These are phyloP conservation scores for Aphanomyces invadans DNA, from an alignment of 352 stramenopile species.

Conservation along the genomic window DNA sequence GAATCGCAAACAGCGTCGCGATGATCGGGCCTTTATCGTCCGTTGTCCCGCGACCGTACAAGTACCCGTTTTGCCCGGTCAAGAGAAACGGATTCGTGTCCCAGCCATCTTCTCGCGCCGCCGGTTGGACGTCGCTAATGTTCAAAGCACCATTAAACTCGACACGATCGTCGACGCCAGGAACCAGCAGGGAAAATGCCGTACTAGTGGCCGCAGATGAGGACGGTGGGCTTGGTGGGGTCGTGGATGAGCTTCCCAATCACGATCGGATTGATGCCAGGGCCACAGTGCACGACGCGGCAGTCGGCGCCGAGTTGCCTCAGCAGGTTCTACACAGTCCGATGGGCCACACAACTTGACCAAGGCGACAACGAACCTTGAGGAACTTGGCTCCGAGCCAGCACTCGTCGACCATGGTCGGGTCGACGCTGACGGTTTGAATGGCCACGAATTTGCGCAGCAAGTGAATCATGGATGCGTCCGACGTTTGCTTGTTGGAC, in stretches of 20 bases:
- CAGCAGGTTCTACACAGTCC: slow-evolving; percentile 22
- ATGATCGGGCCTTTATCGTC: slow-evolving; percentile 67
- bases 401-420: slow-evolving; percentile 17
- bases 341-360: too few relatives aligned
- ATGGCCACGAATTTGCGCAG: slow-evolving; percentile 21
- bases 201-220: slow-evolving; percentile 26
- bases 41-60: slow-evolving; percentile 52
- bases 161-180: neutral
- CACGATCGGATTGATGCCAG: slow-evolving; percentile 23
- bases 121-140: slow-evolving; percentile 62
- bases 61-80: slow-evolving; percentile 52
- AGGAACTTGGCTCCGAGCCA: slow-evolving; percentile 24
- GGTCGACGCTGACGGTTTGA: slow-evolving; percentile 24
- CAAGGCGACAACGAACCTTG: slow-evolving; percentile 14
- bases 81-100: slow-evolving; percentile 57
- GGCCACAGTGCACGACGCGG: slow-evolving; percentile 20
- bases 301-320: slow-evolving; percentile 20
- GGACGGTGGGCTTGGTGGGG: slow-evolving; percentile 19
- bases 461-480: slow-evolving; percentile 22
- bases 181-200: too few relatives aligned
- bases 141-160: neutral
- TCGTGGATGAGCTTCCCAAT: slow-evolving; percentile 21
- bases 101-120: slow-evolving; percentile 50
- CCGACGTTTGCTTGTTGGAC: slow-evolving; percentile 22
- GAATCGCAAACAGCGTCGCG: slow-evolving; percentile 32